Evolutionary conservation across 805 yeast species (phyloP).

Genomic region (Groenewaldozyma salmanticensis): DNA sequence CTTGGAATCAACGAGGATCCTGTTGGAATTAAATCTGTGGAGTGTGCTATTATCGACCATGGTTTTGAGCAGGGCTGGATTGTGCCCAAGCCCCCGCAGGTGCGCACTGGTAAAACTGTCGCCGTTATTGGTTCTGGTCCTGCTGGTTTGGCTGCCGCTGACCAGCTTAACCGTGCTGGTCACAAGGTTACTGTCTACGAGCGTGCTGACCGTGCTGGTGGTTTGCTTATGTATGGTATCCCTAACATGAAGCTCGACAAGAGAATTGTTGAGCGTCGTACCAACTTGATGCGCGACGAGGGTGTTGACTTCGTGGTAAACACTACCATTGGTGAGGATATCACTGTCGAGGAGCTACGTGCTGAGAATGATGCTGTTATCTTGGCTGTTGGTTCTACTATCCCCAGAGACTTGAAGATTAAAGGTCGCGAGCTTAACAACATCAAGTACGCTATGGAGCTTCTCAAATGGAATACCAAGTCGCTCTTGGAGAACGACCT

Average conservation of each 20-base stretch:
- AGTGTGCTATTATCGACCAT: slow-evolving; percentile 91
- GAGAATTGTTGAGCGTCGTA: slow-evolving; percentile 83
- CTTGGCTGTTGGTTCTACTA: slow-evolving; percentile 89
- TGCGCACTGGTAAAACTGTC: slow-evolving; percentile 74
- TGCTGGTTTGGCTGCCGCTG: slow-evolving; percentile 93
- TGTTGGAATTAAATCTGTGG: slow-evolving; percentile 93
- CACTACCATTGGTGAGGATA: slow-evolving; percentile 77
- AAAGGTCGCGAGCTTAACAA: slow-evolving; percentile 89
- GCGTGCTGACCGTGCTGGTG: slow-evolving; percentile 93
- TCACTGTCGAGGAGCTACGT: slow-evolving; percentile 61
- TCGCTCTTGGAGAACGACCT: slow-evolving; percentile 76
- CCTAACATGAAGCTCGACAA: slow-evolving; percentile 98
- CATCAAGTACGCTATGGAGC: slow-evolving; percentile 90
- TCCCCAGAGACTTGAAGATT: slow-evolving; percentile 88
- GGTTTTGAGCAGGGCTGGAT: slow-evolving; percentile 98
- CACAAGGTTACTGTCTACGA: slow-evolving; percentile 87
- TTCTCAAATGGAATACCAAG: slow-evolving; percentile 80
- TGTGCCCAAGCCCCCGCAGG: slow-evolving; percentile 65
- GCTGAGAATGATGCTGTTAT: slow-evolving; percentile 70
- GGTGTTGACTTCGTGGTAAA: slow-evolving; percentile 73
- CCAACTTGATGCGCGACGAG: slow-evolving; percentile 81
- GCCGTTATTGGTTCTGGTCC: slow-evolving; percentile 97
- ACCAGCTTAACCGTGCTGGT: slow-evolving; percentile 94
- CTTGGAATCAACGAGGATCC: slow-evolving; percentile 90
- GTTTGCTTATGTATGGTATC: slow-evolving; percentile 96